Evolutionary conservation across 2,329 filamentous ascomycete species (phyloP), one percentile per base, ranked within the genome.

Genomic region (Zasmidium citrigriseum): DNA sequence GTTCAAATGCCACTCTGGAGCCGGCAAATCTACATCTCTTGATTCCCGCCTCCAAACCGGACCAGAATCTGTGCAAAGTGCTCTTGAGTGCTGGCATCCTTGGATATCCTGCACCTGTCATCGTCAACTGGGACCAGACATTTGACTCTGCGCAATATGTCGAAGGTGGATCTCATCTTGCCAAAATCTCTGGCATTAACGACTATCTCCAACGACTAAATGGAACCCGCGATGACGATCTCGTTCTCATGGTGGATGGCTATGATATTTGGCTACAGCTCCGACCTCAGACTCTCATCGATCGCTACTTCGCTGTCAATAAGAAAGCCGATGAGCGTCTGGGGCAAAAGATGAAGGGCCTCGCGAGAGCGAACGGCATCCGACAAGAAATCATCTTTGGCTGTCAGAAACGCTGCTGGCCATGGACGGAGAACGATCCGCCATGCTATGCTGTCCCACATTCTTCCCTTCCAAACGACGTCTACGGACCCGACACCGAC

Each of bases 211-310:
- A 62, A 2, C 18, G 25, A 11, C 52, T 71, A 7, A 50, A 58
- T 10, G 18, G 57, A 3, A 53, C 49, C 1, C 48, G 58, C 22
- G 66, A 72, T 29, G 68, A 70, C 2, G 88, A 90, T 68, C 73
- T 90, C 14, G 80, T 88, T 10, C 72, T 89, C 54, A 78, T 89
- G 54, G 79, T 86, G 5, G 86, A 89, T 69, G 85, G 83, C 1
- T 80, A 83, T 67, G 85, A 89, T 57, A 78, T 84, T 0, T 85
- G 85, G 75, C 83, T 89, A 59, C 87, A 90, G 69, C 76, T 89
- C 1, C 85, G 86, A 0, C 81, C 84, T 2, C 82, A 87, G 49
- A 78, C 88, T 18, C 73, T 89, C 58, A 79, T 89, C 72, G 62
- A 66, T 45, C 62, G 65, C n/a, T 67, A 59, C 53, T 66, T 61